A percentile compares a stretch with the other conserved stretches of the same genome.
These are phyloP conservation scores for Gloeostereum incarnatum DNA, from an alignment of 768 basidiomycete genomes.

Conservation along the genomic window DNA sequence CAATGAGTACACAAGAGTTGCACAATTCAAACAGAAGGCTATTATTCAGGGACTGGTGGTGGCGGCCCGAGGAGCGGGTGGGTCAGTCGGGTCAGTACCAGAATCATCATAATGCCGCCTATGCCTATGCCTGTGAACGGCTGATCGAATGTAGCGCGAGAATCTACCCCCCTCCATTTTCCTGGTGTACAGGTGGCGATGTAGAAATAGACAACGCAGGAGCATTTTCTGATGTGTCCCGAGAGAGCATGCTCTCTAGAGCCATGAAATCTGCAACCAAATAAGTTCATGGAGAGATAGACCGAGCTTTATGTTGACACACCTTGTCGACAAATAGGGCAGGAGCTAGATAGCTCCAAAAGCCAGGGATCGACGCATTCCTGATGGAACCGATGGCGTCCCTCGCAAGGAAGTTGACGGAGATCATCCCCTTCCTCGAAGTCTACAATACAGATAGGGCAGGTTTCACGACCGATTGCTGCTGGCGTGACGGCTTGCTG, in stretches of 20 bases:
- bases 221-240: constrained; percentile 16
- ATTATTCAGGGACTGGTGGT: constrained; percentile 15
- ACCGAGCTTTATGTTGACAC: constrained; percentile 11
- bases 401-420: constrained; percentile 85
- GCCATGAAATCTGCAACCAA: constrained; percentile 43
- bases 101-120: constrained; percentile 18
- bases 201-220: constrained; percentile 10
- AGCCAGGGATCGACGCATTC: constrained; percentile 92
- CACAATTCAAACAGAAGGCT: neutral
- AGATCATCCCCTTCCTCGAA: constrained; percentile 93
- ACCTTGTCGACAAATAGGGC: constrained; percentile 92
- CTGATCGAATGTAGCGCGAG: constrained; percentile 49
- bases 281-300: neutral
- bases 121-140: constrained; percentile 24
- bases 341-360: constrained; percentile 80
- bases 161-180: constrained; percentile 30
- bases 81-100: constrained; percentile 22
- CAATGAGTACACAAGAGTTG: too few species aligned
- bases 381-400: constrained; percentile 85
- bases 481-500: constrained; percentile 39
- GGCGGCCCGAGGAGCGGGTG: constrained; percentile 21
- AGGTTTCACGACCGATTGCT: constrained; percentile 74
- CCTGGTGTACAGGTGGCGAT: constrained; percentile 4
- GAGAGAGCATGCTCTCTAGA: constrained; percentile 46
- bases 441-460: constrained; percentile 92